Evolutionary conservation across 805 yeast genomes (phyloP).

Genomic region (Ogataea pilisensis): DNA sequence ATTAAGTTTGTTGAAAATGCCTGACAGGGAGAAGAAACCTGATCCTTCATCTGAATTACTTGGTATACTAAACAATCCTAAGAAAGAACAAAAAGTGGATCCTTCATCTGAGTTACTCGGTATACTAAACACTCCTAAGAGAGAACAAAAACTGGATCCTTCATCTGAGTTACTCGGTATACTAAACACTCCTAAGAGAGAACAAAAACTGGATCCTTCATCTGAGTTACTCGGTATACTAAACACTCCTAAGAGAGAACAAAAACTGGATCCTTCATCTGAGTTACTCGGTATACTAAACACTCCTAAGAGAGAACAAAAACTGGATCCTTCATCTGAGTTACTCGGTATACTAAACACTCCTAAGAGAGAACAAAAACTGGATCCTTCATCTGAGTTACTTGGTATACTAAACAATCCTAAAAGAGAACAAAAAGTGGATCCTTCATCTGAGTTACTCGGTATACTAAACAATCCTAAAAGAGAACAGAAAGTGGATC

Average conservation of each 20-base stretch:
- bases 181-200: conserved; percentile 6
- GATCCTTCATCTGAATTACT: conserved; percentile 6
- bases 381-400: background rate
- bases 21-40: background rate
- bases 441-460: conserved; percentile 6
- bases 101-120: too few species aligned
- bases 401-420: background rate
- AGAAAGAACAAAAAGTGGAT: conserved; percentile 1
- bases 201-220: background rate
- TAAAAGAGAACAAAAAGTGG: background rate
- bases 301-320: background rate
- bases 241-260: background rate
- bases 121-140: too few species aligned
- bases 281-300: conserved; percentile 12
- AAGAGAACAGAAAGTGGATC: conserved; percentile 2
- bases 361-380: conserved; percentile 2
- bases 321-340: conserved; percentile 7
- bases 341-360: conserved; percentile 8
- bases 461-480: conserved; percentile 7
- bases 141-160: conserved; percentile 4
- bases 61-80: conserved; percentile 7
- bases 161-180: conserved; percentile 9
- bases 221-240: background rate
- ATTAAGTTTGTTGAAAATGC: background rate
- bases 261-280: background rate